Base-by-base conservation (phyloP, 1,284 basidiomycete genomes). In the Boletellus deceptivus region DNA sequence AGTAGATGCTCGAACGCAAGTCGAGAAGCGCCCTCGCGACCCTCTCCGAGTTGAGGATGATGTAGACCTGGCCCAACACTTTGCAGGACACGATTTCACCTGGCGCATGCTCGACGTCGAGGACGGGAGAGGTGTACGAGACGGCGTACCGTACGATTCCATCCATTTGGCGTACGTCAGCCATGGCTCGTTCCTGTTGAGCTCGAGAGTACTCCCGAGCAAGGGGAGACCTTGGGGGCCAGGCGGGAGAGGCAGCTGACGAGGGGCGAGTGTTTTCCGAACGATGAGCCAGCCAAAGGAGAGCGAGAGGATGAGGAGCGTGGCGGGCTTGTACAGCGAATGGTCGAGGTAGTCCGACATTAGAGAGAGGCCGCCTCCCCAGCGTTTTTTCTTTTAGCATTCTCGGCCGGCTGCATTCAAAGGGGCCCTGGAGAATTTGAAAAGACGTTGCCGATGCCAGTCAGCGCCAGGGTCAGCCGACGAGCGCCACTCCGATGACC, bases 121-220 rank as follows among this genome's bases (percentile, higher is more conserved):
- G 27, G 22, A 33, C 2, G n/a, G n/a, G 29, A 9, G 5, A 14
- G 7, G 20, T 34, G 24, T 14, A 46, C 20, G 27, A 4, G 6
- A 36, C 10, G 24, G 50, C 64, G 8, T 37, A 71, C 66, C 67
- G 31, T 61, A 59, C 7, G 25, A 29, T 40, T 54, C 53, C 22
- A 48, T 57, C 66, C 63, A 69, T n/a, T 53, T 49, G 33, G 20
- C 31, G 24, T 64, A 68, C 10, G 63, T 59, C 22, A 70, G 10
- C 67, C 69, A 68, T 29, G 68, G 65, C 35, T 65, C 51, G 17
- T 40, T 29, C 36, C 39, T 55, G 41, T 70, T 55, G 18, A 71
- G 33, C 34, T 59, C 47, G 37, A 59, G 49, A 6, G 55, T 56
- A 34, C 46, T 70, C 8, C 69, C 67, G 14, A 68, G 20, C 14